Conservation (phyloP, 2,329 filamentous ascomycete genomes). For the Ceratocystis albifundus region DNA sequence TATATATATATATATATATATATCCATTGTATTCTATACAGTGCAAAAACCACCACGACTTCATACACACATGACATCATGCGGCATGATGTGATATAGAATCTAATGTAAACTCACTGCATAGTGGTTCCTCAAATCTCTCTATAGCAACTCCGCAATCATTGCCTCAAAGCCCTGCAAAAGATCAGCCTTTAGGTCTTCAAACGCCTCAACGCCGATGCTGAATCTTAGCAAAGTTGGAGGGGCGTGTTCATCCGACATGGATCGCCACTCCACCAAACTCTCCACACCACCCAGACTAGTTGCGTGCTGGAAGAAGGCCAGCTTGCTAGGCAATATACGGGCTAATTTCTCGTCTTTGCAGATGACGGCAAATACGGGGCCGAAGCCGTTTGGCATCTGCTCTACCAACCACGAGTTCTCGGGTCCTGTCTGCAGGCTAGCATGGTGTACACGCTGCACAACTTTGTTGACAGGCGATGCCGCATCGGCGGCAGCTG, state of each 20-base stretch:
- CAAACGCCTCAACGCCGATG: slow-evolving; percentile 73
- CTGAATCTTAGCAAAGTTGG: slow-evolving; percentile 65
- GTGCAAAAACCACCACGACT: too few relatives aligned
- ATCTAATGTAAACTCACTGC: neutral
- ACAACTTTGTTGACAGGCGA: slow-evolving; percentile 43
- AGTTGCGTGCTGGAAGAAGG: slow-evolving; percentile 87
- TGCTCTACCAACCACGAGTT: slow-evolving; percentile 64
- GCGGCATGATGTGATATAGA: too few relatives aligned
- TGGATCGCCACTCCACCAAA: slow-evolving; percentile 88
- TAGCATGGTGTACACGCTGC: slow-evolving; percentile 59
- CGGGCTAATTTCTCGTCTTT: slow-evolving; percentile 50
- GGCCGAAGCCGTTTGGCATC: slow-evolving; percentile 84
- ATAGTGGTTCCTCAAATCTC: neutral
- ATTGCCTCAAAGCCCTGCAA: slow-evolving; percentile 52
- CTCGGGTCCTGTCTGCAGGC: slow-evolving; percentile 51
- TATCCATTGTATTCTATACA: neutral
- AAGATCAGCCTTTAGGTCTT: slow-evolving; percentile 72
- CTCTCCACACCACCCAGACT: slow-evolving; percentile 90
- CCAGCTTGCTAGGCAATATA: slow-evolving; percentile 62
- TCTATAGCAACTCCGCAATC: slow-evolving; percentile 28
- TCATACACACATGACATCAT: neutral
- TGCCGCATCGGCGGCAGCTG: slow-evolving; percentile 33
- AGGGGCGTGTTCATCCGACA: slow-evolving; percentile 69
- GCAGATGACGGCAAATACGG: slow-evolving; percentile 70
- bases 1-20: too few relatives aligned